Conservation (phyloP, 2,329 filamentous ascomycete genomes). For the Microcyclospora tardicrescens region DNA sequence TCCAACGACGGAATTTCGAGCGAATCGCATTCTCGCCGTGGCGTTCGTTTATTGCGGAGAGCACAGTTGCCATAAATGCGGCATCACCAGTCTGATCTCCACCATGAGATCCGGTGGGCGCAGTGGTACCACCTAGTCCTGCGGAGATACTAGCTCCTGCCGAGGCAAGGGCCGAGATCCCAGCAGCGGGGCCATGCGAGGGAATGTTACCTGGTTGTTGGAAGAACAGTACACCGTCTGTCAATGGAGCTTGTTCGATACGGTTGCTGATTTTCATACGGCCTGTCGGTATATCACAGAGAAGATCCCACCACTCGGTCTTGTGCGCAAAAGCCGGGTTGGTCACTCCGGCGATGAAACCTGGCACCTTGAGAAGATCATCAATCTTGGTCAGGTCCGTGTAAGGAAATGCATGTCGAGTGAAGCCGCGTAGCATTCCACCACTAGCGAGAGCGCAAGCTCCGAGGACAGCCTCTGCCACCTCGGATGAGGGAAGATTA, state of each 20-base stretch:
- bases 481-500: conserved; percentile 87
- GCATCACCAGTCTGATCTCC: conserved; percentile 72
- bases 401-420: conserved; percentile 91
- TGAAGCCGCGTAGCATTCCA: conserved; percentile 84
- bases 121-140: conserved; percentile 17
- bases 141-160: conserved; percentile 25
- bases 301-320: conserved; percentile 93
- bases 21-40: conserved; percentile 84
- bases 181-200: conserved; percentile 5
- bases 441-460: conserved; percentile 89
- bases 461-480: conserved; percentile 95
- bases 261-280: conserved; percentile 87
- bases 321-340: conserved; percentile 94
- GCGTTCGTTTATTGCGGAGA: conserved; percentile 69
- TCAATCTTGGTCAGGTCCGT: conserved; percentile 97
- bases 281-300: conserved; percentile 85
- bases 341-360: conserved; percentile 94
- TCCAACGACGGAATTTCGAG: conserved; percentile 87
- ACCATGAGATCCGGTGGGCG: conserved; percentile 17
- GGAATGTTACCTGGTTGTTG: conserved; percentile 42
- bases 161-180: conserved; percentile 17
- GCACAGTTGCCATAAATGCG: conserved; percentile 76
- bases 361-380: conserved; percentile 85
- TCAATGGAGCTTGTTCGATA: conserved; percentile 67
- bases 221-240: conserved; percentile 78